These are phyloP conservation scores for Solanum peruvianum DNA, from an alignment of 257 asterid genomes.

Conservation along the genomic window DNA sequence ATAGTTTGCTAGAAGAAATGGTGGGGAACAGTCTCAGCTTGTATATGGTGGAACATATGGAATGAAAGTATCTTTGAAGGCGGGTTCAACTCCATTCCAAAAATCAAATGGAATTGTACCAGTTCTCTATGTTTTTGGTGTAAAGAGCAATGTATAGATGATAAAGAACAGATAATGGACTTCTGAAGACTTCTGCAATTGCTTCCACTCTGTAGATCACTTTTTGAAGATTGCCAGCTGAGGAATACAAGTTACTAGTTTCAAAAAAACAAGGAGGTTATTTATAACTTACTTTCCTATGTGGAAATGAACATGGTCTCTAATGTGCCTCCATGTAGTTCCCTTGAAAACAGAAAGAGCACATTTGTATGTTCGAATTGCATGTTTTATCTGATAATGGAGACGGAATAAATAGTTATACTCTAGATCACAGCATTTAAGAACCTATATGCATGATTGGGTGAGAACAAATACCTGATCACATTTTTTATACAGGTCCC, in stretches of 20 bases:
- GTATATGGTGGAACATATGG: background rate
- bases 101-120: background rate
- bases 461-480: conserved; percentile 62
- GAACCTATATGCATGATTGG: background rate
- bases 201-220: background rate
- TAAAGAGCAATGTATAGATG: background rate
- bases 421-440: conserved; percentile 5
- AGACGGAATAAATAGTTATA: conserved; percentile 9
- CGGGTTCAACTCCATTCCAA: background rate
- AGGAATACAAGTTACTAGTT: background rate
- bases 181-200: background rate
- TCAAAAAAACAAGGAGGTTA: background rate
- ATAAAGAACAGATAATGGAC: background rate
- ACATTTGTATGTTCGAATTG: conserved; percentile 81
- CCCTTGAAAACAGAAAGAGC: conserved; percentile 89
- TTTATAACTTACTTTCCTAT: conserved; percentile 74
- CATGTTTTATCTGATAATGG: conserved; percentile 74
- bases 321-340: conserved; percentile 80
- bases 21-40: background rate
- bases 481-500: conserved; percentile 90
- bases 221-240: background rate
- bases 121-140: background rate
- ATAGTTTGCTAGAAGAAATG: background rate
- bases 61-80: background rate
- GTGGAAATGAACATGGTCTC: conserved; percentile 93